phyloP scores from a whole-genome alignment of 1,139 yeast species.

The Taphrina communis region DNA sequence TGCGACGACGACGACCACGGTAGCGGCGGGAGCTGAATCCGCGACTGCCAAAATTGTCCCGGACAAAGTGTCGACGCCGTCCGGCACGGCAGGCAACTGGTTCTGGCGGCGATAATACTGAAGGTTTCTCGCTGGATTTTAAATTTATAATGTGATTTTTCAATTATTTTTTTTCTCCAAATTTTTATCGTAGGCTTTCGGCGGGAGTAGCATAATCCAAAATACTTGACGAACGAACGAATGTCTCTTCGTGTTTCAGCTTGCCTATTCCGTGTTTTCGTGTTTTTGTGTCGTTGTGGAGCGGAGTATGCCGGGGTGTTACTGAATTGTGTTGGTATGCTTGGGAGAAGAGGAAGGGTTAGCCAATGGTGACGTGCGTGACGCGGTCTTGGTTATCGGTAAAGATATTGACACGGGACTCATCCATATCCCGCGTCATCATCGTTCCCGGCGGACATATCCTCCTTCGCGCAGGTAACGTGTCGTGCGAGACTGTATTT shows the following conservation, averaged over 20 bases:
- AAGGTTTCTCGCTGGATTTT: too few relatives aligned
- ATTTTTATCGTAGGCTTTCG: too few relatives aligned
- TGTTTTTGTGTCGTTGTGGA: too few relatives aligned
- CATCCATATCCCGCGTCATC: slow-evolving; percentile 23
- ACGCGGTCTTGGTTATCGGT: slow-evolving; percentile 12
- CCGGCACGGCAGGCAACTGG: slow-evolving; percentile 14
- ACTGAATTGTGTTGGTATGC: too few relatives aligned
- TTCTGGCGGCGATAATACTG: slow-evolving; percentile 14
- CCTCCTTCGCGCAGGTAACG: not conserved
- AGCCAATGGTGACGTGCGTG: slow-evolving; percentile 29
- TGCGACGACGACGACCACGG: not conserved
- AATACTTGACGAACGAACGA: too few relatives aligned
- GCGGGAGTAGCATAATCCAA: too few relatives aligned
- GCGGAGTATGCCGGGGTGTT: too few relatives aligned
- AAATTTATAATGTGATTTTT: too few relatives aligned
- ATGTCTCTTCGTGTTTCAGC: too few relatives aligned
- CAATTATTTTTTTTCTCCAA: too few relatives aligned
- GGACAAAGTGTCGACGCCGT: not conserved
- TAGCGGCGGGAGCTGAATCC: not conserved
- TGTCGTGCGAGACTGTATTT: slow-evolving; percentile 12
- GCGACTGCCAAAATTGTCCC: not conserved
- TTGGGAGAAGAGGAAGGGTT: too few relatives aligned
- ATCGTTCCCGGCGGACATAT: slow-evolving; percentile 23
- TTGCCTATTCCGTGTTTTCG: too few relatives aligned
- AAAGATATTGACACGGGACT: slow-evolving; percentile 12